phyloP scores from a whole-genome alignment of 805 yeast genomes.

The Henningerozyma blattae region DNA sequence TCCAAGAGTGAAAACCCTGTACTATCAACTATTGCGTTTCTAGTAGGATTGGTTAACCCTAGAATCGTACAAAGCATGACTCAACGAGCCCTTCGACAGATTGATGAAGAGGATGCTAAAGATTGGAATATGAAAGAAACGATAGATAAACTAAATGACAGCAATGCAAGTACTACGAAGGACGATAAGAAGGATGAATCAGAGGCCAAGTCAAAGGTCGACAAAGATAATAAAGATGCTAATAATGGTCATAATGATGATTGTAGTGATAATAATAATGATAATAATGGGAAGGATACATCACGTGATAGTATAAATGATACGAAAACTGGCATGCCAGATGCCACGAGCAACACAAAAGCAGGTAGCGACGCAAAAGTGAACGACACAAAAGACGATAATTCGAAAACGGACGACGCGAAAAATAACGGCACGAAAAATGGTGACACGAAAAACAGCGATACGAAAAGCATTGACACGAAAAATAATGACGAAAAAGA shows the following conservation, averaged over 20 bases:
- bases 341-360: too few relatives aligned
- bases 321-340: too few relatives aligned
- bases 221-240: constrained; percentile 2
- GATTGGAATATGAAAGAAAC: constrained; percentile 3
- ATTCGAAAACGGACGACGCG: background rate
- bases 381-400: constrained; percentile 1
- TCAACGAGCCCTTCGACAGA: constrained; percentile 34
- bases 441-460: background rate
- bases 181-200: constrained; percentile 1
- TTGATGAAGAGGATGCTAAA: constrained; percentile 5
- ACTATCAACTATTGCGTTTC: constrained; percentile 79
- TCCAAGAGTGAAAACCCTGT: constrained; percentile 87
- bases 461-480: background rate
- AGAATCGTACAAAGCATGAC: constrained; percentile 80
- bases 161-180: background rate
- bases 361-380: background rate
- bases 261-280: constrained; percentile 1
- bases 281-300: constrained; percentile 1
- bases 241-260: background rate
- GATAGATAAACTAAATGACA: constrained; percentile 3
- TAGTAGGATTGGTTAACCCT: constrained; percentile 76
- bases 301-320: too few relatives aligned
- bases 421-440: constrained; percentile 1
- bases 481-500: background rate
- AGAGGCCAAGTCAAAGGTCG: background rate